Base-by-base conservation (phyloP, 257 asterid genomes). In the Solanum lignicaule region DNA sequence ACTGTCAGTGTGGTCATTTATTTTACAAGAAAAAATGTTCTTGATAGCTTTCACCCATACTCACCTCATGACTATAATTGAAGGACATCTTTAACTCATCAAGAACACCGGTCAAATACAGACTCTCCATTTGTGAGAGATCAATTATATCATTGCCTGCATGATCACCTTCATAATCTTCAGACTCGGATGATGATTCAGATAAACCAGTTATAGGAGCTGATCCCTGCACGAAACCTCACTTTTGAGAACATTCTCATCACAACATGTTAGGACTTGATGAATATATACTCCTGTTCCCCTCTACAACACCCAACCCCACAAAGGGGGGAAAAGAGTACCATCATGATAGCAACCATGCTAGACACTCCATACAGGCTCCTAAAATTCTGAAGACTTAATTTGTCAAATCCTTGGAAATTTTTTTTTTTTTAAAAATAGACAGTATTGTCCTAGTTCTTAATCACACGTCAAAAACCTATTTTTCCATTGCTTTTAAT, bases 11-110 rank as follows among this genome's bases (percentile, higher is more conserved):
- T 21, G 21, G 55, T 52, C 60, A n/a, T 29, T 55, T 23, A 14
- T 48, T 32, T 66, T 31, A 21, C 71, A 86, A 58, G 60, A 15
- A 46, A 71, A 32, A 71, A 15, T 86, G 38, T 16, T 31, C 41
- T 43, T 32, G 32, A 38, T 7, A 31, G 43, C 62, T 73, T 48
- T 52, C 88, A 73, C 21, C 55, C 84, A 90, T 27, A 55, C 92
- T 87, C 92, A 95, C 99, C 92, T 92, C 94, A 92, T 93, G 90
- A 87, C 92, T 91, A 89, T 95, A 97, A 91, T 94, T 92, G 93
- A 97, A 93, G 91, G 93, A 86, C 88, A 97, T 92, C 92, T 94
- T 97, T 89, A 97, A 92, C 92, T 95, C 99, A 85, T 97, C 99
- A 87, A 97, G 95, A 86, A 90, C 90, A 68, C 99, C 99, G 71